Percentiles rank a stretch among this genome's conserved stretches.
phyloP scores from a whole-genome alignment of 1,284 basidiomycete species.

The Cronartium quercuum region DNA sequence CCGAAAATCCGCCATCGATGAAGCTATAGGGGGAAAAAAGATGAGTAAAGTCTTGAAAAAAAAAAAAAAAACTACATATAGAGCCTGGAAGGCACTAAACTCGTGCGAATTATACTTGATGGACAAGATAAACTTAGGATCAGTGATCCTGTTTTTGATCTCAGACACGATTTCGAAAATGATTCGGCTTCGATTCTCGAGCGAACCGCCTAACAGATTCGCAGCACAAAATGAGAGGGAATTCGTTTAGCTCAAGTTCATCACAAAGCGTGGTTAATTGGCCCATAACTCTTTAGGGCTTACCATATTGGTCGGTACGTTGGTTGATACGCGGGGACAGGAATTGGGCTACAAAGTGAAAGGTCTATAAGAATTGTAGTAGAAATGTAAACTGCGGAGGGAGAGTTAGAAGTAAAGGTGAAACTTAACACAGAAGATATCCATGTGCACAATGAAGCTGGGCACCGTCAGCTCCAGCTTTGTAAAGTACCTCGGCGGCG shows the following conservation, averaged over 20 bases:
- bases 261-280: not conserved
- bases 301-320: conserved; percentile 51
- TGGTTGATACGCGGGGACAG: conserved; percentile 49
- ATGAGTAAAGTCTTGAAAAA: not conserved
- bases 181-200: conserved; percentile 52
- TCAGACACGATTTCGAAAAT: conserved; percentile 49
- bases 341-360: conserved; percentile 43
- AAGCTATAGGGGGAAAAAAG: conserved; percentile 48
- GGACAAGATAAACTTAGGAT: conserved; percentile 52
- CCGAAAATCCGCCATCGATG: conserved; percentile 50
- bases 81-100: not conserved
- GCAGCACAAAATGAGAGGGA: not conserved
- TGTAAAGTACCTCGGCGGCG: conserved; percentile 49
- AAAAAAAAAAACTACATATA: conserved; percentile 7
- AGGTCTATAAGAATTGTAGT: not conserved
- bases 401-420: no score
- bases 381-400: not conserved
- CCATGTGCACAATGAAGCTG: conserved; percentile 49
- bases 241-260: not conserved
- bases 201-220: conserved; percentile 44
- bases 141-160: conserved; percentile 49
- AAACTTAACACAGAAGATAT: conserved; percentile 43
- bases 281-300: not conserved
- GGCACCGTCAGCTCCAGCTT: conserved; percentile 50
- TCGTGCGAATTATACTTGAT: conserved; percentile 55